Percentiles rank a stretch among this genome's conserved stretches.
These are phyloP conservation scores for Isatis lusitanica DNA, from an alignment of 441 rosid species.

Conservation along the genomic window DNA sequence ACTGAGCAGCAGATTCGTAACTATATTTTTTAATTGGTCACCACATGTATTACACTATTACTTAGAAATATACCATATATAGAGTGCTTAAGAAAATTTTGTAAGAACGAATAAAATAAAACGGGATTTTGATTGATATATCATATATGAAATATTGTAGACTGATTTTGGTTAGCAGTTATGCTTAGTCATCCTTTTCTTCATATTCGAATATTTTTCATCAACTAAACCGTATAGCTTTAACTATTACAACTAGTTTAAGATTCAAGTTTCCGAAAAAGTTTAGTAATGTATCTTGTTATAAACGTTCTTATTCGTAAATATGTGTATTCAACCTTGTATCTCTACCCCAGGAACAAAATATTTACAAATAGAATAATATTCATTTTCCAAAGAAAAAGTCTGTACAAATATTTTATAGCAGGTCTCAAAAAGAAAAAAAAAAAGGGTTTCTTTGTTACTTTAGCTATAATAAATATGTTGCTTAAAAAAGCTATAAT, in stretches of 20 bases:
- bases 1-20: background rate
- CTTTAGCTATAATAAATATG: constrained; percentile 9
- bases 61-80: background rate
- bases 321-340: background rate
- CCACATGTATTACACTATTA: background rate
- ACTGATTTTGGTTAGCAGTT: background rate
- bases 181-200: background rate
- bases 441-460: background rate
- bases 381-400: constrained; percentile 9
- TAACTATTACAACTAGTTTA: background rate
- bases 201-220: background rate
- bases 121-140: background rate
- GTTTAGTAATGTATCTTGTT: background rate
- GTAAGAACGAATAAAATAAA: too few species aligned
- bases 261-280: background rate
- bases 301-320: background rate
- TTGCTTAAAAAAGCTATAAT: background rate
- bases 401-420: background rate
- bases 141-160: background rate
- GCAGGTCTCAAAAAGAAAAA: background rate
- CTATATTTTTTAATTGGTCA: background rate
- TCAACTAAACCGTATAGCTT: background rate
- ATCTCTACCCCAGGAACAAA: constrained; percentile 5
- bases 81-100: background rate
- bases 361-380: background rate